These are phyloP conservation scores for Cylindrotheca closterium DNA, from an alignment of 108 stramenopile genomes.

Conservation along the genomic window DNA sequence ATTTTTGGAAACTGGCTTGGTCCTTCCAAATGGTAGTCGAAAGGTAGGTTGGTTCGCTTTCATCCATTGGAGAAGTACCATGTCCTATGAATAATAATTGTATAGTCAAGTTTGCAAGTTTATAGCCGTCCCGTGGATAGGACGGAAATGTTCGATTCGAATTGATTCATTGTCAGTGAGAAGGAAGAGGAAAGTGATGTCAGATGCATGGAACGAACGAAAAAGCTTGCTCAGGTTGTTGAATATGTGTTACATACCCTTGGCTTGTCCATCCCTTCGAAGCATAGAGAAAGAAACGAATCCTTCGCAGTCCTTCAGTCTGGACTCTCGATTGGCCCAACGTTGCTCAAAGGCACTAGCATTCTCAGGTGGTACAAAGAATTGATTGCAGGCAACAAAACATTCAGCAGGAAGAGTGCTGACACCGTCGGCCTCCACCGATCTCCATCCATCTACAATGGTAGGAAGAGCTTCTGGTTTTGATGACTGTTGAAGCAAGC, in stretches of 20 bases:
- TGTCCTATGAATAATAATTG: slow-evolving; percentile 64
- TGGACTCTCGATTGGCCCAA: slow-evolving; percentile 66
- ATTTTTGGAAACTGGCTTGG: slow-evolving; percentile 63
- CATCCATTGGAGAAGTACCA: slow-evolving; percentile 59
- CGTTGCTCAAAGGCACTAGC: slow-evolving; percentile 71
- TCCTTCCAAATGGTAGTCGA: slow-evolving; percentile 78
- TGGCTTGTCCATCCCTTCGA: slow-evolving; percentile 78
- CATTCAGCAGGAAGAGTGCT: slow-evolving; percentile 66
- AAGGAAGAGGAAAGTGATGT: too few relatives aligned
- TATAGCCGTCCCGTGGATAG: too few relatives aligned
- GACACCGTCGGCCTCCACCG: slow-evolving; percentile 71
- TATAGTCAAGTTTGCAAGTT: too few relatives aligned
- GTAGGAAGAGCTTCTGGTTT: slow-evolving; percentile 26
- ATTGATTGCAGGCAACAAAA: slow-evolving; percentile 85
- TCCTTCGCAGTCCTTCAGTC: slow-evolving; percentile 72
- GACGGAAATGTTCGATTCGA: too few relatives aligned
- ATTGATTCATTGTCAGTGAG: too few relatives aligned
- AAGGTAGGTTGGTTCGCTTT: slow-evolving; percentile 65
- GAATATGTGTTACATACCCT: too few relatives aligned
- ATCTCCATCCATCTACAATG: slow-evolving; percentile 80
- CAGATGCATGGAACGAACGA: too few relatives aligned
- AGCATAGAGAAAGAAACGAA: slow-evolving; percentile 75
- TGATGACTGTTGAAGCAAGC: slow-evolving; percentile 53
- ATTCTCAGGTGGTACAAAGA: slow-evolving; percentile 68
- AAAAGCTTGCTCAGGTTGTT: too few relatives aligned